phyloP scores from a whole-genome alignment of 805 yeast genomes.

The Candida anglica region DNA sequence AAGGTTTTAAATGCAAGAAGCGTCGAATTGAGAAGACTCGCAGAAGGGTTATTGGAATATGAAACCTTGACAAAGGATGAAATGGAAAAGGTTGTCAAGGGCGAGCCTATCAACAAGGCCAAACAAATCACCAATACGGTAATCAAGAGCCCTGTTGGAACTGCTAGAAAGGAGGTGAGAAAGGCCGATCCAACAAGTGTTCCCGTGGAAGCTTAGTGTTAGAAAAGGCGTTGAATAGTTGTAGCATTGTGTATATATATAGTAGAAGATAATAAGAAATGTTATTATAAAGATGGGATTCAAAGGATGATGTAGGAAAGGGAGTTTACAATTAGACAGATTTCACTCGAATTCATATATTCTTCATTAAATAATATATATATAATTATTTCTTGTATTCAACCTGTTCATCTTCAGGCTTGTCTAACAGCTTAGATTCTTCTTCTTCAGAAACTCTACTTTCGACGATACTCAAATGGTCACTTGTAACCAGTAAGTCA shows the following conservation, averaged over 20 bases:
- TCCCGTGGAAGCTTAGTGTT: conserved; percentile 10
- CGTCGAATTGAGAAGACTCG: conserved; percentile 77
- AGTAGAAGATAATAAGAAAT: no score
- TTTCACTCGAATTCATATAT: no score
- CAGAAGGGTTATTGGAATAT: conserved; percentile 90
- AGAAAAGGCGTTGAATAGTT: no score
- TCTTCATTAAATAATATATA: not conserved
- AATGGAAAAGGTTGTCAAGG: conserved; percentile 79
- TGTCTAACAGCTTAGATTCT: not conserved
- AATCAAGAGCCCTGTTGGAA: conserved; percentile 14
- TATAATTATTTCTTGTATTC: not conserved
- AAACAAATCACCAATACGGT: conserved; percentile 75
- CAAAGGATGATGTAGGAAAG: no score
- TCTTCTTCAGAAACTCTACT: conserved; percentile 1
- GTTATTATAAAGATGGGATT: no score
- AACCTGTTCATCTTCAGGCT: conserved; percentile 1
- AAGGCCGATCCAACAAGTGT: conserved; percentile 10
- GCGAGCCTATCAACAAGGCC: conserved; percentile 67
- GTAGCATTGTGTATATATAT: no score
- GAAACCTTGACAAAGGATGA: conserved; percentile 92
- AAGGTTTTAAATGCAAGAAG: conserved; percentile 55
- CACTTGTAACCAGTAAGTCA: conserved; percentile 15
- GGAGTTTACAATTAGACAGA: no score
- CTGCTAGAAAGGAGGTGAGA: conserved; percentile 8
- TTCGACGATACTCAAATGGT: conserved; percentile 4